Base-by-base conservation (phyloP, 208 protist species). In the Acanthamoeba royreba region DNA sequence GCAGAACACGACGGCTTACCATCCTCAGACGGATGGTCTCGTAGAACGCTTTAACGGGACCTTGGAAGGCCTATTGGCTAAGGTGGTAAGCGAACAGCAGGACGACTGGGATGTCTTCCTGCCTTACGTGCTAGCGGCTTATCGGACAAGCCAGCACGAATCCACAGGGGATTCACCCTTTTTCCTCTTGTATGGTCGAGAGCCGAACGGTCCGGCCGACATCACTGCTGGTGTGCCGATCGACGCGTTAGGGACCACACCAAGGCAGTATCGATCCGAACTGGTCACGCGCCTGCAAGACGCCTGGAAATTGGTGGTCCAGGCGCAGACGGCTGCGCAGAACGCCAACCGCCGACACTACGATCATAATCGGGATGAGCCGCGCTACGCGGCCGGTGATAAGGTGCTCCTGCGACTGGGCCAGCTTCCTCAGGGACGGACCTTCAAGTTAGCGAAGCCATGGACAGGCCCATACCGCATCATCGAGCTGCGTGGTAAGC, bases 11-110 rank as follows among this genome's bases (percentile, higher is more conserved):
- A 55, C 83, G 0, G 25, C 83, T 17, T 90, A 95, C 58, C 94
- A 95, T 31, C 94, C 94, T 9, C 74, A 95, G 47, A 93, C 93
- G 2, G 74, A 95, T 63, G 93, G 94, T 33, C 55, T 63, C 0
- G 93, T 93, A 4, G 93, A 95, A 63, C 42, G 77, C 0, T 86
- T 95, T 35, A 95, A 95, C 13, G 22, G 53, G 19, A 93, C 85
- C 19, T 9, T 95, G 0, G n/a, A 79, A 22, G 0, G 33, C 2
- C 11, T 83, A 22, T 11, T 95, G 0, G 25, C 35, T n/a, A 81
- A 40, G 17, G 63, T 55, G 28, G 3, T 47, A 4, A 55, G 35
- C 19, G 33, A 85, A 19, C 25, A 91, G 17, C 38, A 94, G 11
- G 45, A 19, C 40, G 55, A 95, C 33, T 93, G 87, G 94, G n/a